phyloP scores from a whole-genome alignment of 164 flowering plant genomes.

The Vitis rotundifolia region DNA sequence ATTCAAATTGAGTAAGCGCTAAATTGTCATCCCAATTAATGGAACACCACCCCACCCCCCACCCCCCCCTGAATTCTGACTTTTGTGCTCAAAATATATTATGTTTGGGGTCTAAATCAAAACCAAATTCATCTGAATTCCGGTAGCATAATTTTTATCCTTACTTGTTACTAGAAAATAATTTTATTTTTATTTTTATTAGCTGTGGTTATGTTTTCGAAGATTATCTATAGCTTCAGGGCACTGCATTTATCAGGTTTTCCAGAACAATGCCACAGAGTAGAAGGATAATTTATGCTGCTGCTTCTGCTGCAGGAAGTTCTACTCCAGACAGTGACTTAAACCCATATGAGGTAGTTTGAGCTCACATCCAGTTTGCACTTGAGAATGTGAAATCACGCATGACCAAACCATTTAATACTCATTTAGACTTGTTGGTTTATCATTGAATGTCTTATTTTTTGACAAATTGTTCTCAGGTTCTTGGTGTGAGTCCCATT shows the following conservation, averaged over 20 bases:
- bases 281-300: conserved; percentile 37
- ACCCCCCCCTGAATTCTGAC: too few relatives aligned
- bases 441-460: conserved; percentile 3
- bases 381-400: not conserved
- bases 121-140: too few relatives aligned
- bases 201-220: not conserved
- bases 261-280: conserved; percentile 17
- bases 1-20: too few relatives aligned
- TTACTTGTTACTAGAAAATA: too few relatives aligned
- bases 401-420: conserved; percentile 1
- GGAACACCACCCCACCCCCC: too few relatives aligned
- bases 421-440: conserved; percentile 1
- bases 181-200: not conserved
- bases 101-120: too few relatives aligned
- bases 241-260: conserved; percentile 37
- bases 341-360: conserved; percentile 82
- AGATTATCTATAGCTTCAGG: not conserved
- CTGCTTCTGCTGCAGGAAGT: conserved; percentile 85
- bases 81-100: too few relatives aligned
- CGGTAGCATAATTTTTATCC: not conserved
- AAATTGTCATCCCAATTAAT: too few relatives aligned
- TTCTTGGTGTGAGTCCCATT: conserved; percentile 81
- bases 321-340: conserved; percentile 53
- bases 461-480: conserved; percentile 31
- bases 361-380: not conserved